Evolutionary conservation across 176 grass and related monocot genomes (phyloP).

Genomic region (Cocos nucifera): DNA sequence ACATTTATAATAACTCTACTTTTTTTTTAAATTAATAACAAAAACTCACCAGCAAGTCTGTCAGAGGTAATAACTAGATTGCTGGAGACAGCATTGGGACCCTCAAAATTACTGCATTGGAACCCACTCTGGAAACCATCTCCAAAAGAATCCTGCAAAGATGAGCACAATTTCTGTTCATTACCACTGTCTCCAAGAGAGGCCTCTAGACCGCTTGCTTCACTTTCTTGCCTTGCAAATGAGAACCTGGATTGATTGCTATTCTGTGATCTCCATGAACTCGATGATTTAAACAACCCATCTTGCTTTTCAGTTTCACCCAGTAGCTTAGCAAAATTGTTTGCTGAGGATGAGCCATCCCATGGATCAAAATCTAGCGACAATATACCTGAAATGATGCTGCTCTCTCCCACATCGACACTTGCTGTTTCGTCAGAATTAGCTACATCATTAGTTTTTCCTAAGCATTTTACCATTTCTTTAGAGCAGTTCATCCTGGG

Average conservation of each 20-base stretch:
- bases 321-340: constrained; percentile 59
- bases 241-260: constrained; percentile 82
- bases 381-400: constrained; percentile 82
- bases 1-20: too few relatives aligned
- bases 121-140: constrained; percentile 34
- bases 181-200: constrained; percentile 33
- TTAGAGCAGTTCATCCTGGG: constrained; percentile 23
- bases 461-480: constrained; percentile 20
- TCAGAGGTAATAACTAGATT: constrained; percentile 24
- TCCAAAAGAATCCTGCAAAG: constrained; percentile 38
- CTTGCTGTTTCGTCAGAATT: constrained; percentile 44
- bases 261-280: constrained; percentile 45
- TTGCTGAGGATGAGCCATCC: constrained; percentile 54
- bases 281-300: constrained; percentile 20
- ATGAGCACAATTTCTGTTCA: constrained; percentile 40
- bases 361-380: constrained; percentile 89
- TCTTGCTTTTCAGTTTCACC: constrained; percentile 45
- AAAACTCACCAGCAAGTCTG: constrained; percentile 25
- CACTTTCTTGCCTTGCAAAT: constrained; percentile 89
- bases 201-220: constrained; percentile 35
- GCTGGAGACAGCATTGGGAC: constrained; percentile 22
- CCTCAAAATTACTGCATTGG: constrained; percentile 29
- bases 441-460: constrained; percentile 23
- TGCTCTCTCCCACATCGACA: constrained; percentile 72
- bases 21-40: too few relatives aligned